Conservation (phyloP, 768 basidiomycete species). For the Paxillus ammoniavirescens region DNA sequence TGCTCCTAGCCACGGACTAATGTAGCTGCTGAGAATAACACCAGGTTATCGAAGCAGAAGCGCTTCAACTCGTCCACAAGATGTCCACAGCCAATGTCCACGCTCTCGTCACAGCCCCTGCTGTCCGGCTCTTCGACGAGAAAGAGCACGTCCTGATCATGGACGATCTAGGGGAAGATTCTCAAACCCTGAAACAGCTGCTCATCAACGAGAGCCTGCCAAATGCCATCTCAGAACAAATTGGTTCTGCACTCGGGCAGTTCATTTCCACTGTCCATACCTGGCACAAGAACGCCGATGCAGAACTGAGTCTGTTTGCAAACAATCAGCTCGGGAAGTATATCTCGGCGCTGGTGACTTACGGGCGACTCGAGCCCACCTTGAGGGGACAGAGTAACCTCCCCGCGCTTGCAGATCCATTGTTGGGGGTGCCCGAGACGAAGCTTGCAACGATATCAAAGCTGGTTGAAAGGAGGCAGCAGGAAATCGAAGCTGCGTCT, state of each 20-base stretch:
- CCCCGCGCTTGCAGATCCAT: constrained; percentile 41
- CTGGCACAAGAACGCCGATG: constrained; percentile 37
- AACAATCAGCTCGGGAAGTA: constrained; percentile 39
- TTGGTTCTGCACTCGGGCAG: constrained; percentile 52
- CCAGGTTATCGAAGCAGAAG: constrained; percentile 45
- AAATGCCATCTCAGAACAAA: constrained; percentile 33
- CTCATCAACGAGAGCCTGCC: constrained; percentile 35
- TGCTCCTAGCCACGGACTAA: not conserved
- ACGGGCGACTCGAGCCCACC: constrained; percentile 44
- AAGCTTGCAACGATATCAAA: constrained; percentile 35
- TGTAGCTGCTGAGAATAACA: constrained; percentile 28
- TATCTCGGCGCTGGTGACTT: constrained; percentile 41
- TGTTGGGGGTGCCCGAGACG: constrained; percentile 36
- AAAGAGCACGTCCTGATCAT: constrained; percentile 54
- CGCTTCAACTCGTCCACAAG: constrained; percentile 43
- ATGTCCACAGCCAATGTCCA: constrained; percentile 30
- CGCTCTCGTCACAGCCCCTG: constrained; percentile 47
- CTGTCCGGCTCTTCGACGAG: constrained; percentile 49
- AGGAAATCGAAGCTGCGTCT: constrained; percentile 30
- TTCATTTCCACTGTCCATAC: constrained; percentile 56
- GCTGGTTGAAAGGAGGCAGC: constrained; percentile 29
- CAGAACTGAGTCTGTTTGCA: constrained; percentile 37
- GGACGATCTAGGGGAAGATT: constrained; percentile 52
- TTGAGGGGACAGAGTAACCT: constrained; percentile 30
- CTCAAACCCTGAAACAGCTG: constrained; percentile 39